These are phyloP conservation scores for Aureobasidium namibiae DNA, from an alignment of 2,329 filamentous ascomycete species.

Conservation along the genomic window DNA sequence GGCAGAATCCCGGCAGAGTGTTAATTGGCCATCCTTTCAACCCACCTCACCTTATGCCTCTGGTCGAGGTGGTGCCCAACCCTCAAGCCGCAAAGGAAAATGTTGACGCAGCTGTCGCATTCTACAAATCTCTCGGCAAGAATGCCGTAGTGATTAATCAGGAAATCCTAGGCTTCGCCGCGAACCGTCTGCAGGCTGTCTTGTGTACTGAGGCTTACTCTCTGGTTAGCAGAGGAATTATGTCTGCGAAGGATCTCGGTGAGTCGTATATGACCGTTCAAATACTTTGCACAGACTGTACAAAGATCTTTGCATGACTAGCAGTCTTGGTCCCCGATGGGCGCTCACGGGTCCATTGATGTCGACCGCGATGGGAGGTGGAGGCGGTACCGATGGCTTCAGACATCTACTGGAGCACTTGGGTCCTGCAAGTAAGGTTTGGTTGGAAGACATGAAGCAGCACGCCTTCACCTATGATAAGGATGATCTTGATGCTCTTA, in stretches of 20 bases:
- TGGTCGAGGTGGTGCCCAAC: slow-evolving; percentile 50
- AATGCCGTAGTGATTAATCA: slow-evolving; percentile 44
- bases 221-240: slow-evolving; percentile 46
- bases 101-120: slow-evolving; percentile 35
- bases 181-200: slow-evolving; percentile 50
- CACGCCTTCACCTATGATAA: neutral
- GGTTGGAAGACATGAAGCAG: slow-evolving; percentile 6
- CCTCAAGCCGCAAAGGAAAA: slow-evolving; percentile 32
- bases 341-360: slow-evolving; percentile 44
- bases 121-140: slow-evolving; percentile 36
- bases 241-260: slow-evolving; percentile 41
- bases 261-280: slow-evolving; percentile 22
- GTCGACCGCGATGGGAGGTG: slow-evolving; percentile 21
- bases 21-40: slow-evolving; percentile 55
- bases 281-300: neutral
- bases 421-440: slow-evolving; percentile 1
- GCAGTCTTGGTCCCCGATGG: slow-evolving; percentile 48
- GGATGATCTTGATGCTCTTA: neutral
- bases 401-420: slow-evolving; percentile 7
- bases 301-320: slow-evolving; percentile 42
- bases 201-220: slow-evolving; percentile 48
- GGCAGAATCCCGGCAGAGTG: slow-evolving; percentile 34
- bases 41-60: slow-evolving; percentile 53
- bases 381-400: slow-evolving; percentile 24
- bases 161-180: slow-evolving; percentile 49